These are phyloP conservation scores for Penicillium angulare DNA, from an alignment of 495 filamentous ascomycete genomes.

Conservation along the genomic window DNA sequence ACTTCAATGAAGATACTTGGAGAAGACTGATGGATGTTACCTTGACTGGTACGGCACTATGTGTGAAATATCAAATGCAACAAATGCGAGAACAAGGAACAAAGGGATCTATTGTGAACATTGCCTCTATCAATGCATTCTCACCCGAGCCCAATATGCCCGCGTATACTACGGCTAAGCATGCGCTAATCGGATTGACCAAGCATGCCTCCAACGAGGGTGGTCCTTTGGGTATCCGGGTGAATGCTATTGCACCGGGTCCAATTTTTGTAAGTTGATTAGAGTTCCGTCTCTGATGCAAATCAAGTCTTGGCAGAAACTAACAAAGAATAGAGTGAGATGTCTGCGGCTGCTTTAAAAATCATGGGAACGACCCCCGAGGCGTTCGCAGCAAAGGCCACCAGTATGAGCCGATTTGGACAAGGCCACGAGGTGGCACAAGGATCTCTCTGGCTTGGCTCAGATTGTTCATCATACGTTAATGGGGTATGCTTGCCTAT, in stretches of 20 bases:
- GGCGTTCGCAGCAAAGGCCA: slow-evolving; percentile 3
- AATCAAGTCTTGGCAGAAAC: too few relatives aligned
- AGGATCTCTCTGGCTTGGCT: slow-evolving; percentile 32
- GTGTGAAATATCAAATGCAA: slow-evolving; percentile 16
- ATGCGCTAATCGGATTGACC: slow-evolving; percentile 44
- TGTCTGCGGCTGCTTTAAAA: slow-evolving; percentile 13
- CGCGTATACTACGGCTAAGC: slow-evolving; percentile 43
- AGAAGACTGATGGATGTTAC: slow-evolving; percentile 7
- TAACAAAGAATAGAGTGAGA: slow-evolving; percentile 24
- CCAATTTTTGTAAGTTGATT: slow-evolving; percentile 7
- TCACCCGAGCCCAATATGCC: slow-evolving; percentile 22
- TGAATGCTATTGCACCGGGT: slow-evolving; percentile 24
- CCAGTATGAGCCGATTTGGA: slow-evolving; percentile 25
- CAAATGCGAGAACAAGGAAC: slow-evolving; percentile 20
- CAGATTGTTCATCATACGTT: slow-evolving; percentile 28
- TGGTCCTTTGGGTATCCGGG: slow-evolving; percentile 15
- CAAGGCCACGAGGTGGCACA: slow-evolving; percentile 32
- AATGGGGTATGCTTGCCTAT: slow-evolving; percentile 32
- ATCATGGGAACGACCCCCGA: slow-evolving; percentile 1
- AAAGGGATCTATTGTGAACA: slow-evolving; percentile 42
- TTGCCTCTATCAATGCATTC: slow-evolving; percentile 35
- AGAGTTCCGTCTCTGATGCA: too few relatives aligned
- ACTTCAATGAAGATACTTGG: slow-evolving; percentile 15
- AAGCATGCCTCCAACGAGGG: slow-evolving; percentile 27
- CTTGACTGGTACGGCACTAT: slow-evolving; percentile 16